phyloP scores from a whole-genome alignment of 495 filamentous ascomycete species.

The Corynascus novoguineensis region DNA sequence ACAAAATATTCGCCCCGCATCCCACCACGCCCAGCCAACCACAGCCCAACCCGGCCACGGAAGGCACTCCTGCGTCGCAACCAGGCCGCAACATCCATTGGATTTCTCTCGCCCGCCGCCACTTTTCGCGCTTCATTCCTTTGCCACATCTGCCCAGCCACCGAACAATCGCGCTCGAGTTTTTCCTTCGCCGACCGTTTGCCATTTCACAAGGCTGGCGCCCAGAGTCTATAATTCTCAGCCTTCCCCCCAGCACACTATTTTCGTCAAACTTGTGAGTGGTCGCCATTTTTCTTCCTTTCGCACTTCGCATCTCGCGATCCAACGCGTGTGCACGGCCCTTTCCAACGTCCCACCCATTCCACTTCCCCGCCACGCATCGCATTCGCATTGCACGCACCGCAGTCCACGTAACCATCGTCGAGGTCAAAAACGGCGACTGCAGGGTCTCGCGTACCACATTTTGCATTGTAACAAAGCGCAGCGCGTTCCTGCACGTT shows the following conservation, averaged over 20 bases:
- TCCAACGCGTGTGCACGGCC: constrained; percentile 35
- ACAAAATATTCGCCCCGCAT: constrained; percentile 12
- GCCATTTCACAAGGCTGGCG: constrained; percentile 28
- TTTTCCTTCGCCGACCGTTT: constrained; percentile 24
- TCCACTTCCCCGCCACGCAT: constrained; percentile 13
- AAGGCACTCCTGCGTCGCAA: no score
- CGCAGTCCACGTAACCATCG: constrained; percentile 10
- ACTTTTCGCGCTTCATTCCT: background rate
- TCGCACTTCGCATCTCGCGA: constrained; percentile 20
- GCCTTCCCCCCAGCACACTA: constrained; percentile 22
- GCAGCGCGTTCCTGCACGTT: background rate
- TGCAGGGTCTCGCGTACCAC: background rate
- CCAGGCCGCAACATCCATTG: no score
- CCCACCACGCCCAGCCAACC: constrained; percentile 23
- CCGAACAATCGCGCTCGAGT: constrained; percentile 21
- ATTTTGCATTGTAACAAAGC: background rate
- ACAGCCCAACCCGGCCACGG: background rate
- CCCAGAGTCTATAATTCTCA: constrained; percentile 24
- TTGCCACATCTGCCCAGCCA: constrained; percentile 16
- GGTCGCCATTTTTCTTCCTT: constrained; percentile 23
- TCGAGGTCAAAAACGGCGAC: constrained; percentile 14
- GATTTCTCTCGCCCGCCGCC: background rate
- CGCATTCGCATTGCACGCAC: constrained; percentile 6
- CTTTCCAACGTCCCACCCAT: constrained; percentile 8
- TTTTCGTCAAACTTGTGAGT: constrained; percentile 30